These are phyloP conservation scores for Besnoitia besnoiti DNA, from an alignment of 169 alveolate genomes.

Conservation along the genomic window DNA sequence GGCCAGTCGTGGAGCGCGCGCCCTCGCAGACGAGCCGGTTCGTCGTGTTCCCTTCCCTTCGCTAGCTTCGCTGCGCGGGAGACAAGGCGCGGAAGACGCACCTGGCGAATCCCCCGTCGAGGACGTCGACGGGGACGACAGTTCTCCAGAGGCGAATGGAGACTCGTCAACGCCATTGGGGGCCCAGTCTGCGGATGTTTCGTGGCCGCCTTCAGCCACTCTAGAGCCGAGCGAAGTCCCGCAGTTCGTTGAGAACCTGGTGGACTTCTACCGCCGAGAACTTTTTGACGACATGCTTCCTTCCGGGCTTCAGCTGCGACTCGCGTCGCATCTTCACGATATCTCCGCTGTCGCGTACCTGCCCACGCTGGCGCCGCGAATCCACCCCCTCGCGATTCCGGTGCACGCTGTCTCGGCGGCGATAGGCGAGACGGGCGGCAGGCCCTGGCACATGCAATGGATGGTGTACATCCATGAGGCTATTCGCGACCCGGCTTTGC, in stretches of 20 bases:
- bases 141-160: neutral
- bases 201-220: neutral
- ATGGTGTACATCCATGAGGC: neutral
- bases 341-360: neutral
- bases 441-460: conserved; percentile 23
- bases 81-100: neutral
- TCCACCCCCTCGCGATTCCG: conserved; percentile 15
- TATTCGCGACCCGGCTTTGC: neutral
- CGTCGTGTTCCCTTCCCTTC: neutral
- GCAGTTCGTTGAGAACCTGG: neutral
- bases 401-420: neutral
- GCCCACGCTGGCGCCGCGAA: neutral
- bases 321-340: neutral
- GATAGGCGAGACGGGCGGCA: neutral
- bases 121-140: neutral
- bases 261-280: neutral
- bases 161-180: neutral
- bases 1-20: no score
- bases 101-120: neutral
- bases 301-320: neutral
- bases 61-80: neutral
- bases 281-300: conserved; percentile 17
- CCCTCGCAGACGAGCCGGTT: no score
- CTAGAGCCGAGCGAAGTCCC: neutral
- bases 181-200: neutral